Conservation (phyloP, 1,284 basidiomycete genomes). For the Kalmanozyma brasiliensis region DNA sequence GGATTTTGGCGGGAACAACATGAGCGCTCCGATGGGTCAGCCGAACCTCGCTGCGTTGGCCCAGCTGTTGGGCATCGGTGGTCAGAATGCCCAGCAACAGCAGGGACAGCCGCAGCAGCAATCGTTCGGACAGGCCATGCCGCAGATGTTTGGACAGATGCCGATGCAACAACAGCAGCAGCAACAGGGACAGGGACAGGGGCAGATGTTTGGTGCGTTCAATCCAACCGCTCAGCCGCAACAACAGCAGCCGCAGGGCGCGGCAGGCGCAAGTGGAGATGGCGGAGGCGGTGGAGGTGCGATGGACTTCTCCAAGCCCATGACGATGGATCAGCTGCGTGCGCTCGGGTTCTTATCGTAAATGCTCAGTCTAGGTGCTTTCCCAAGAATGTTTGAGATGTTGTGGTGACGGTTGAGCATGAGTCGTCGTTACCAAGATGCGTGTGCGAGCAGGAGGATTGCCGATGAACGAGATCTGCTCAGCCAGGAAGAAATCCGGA, state of each 20-base stretch:
- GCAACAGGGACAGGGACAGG: slow-evolving; percentile 1
- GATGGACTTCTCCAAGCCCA: slow-evolving; percentile 40
- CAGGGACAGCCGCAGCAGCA: slow-evolving; percentile 16
- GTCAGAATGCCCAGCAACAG: slow-evolving; percentile 5
- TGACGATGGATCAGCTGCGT: slow-evolving; percentile 47
- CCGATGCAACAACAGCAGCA: slow-evolving; percentile 9
- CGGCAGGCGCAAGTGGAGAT: background rate
- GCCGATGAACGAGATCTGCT: background rate
- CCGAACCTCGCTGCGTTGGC: slow-evolving; percentile 29
- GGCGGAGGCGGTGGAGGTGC: background rate
- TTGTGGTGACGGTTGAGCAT: background rate
- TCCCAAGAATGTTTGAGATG: background rate
- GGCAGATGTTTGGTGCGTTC: no score
- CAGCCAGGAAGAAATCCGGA: background rate
- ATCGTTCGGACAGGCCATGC: slow-evolving; percentile 7
- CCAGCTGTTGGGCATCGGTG: slow-evolving; percentile 27
- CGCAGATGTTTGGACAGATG: slow-evolving; percentile 16
- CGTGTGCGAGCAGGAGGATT: background rate
- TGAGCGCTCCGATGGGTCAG: slow-evolving; percentile 9
- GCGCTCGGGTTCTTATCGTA: slow-evolving; percentile 43
- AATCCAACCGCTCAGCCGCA: slow-evolving; percentile 1
- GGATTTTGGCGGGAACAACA: background rate
- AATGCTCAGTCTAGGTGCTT: background rate
- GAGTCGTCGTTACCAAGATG: no score
- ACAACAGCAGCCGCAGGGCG: slow-evolving; percentile 14